phyloP scores from a whole-genome alignment of 352 stramenopile genomes.

The Phytophthora tubulina region DNA sequence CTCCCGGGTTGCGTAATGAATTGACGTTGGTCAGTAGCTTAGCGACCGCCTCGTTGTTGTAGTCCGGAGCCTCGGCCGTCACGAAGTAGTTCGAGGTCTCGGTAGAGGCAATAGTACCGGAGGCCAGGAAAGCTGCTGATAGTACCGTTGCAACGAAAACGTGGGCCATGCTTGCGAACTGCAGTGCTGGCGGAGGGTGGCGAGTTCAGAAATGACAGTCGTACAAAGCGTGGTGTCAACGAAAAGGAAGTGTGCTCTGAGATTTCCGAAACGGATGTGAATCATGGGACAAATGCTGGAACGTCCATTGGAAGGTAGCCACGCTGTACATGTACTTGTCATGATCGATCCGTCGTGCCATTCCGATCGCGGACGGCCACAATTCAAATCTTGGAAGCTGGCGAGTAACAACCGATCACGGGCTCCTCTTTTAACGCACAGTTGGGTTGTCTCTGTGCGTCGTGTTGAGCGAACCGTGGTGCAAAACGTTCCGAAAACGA shows the following conservation, averaged over 20 bases:
- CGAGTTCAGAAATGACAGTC: slow-evolving; percentile 10
- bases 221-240: neutral
- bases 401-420: neutral
- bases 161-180: slow-evolving; percentile 1
- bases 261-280: slow-evolving; percentile 9
- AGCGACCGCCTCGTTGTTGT: slow-evolving; percentile 54
- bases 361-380: slow-evolving; percentile 4
- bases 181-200: no score
- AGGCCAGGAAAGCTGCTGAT: slow-evolving; percentile 13
- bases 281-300: neutral
- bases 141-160: slow-evolving; percentile 9
- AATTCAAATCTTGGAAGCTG: slow-evolving; percentile 5
- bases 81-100: slow-evolving; percentile 40
- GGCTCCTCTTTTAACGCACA: slow-evolving; percentile 2
- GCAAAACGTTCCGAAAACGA: neutral
- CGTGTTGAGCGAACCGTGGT: neutral
- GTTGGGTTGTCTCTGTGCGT: slow-evolving; percentile 3
- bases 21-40: slow-evolving; percentile 42
- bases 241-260: neutral
- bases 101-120: neutral
- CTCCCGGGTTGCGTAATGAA: slow-evolving; percentile 36
- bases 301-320: slow-evolving; percentile 6
- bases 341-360: neutral
- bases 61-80: slow-evolving; percentile 50
- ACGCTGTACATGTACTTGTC: neutral